A percentile compares a stretch with the other conserved stretches of the same genome.
These are phyloP conservation scores for Yamadazyma akitaensis DNA, from an alignment of 805 yeast species.

Conservation along the genomic window DNA sequence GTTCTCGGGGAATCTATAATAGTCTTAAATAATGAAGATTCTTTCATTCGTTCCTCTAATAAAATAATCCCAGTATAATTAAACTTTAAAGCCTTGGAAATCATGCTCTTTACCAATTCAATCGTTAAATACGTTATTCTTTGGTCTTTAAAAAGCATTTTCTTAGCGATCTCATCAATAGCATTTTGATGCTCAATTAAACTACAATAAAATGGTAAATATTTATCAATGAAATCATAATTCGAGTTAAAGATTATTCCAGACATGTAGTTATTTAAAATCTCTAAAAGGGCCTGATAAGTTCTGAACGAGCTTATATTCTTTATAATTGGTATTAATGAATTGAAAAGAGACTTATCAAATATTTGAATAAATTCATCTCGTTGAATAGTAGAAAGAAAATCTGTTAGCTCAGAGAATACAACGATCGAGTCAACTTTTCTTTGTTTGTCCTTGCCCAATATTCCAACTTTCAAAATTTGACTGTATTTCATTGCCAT, in stretches of 20 bases:
- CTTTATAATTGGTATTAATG: slow-evolving; percentile 40
- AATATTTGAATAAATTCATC: slow-evolving; percentile 31
- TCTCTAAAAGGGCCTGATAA: slow-evolving; percentile 43
- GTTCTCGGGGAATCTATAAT: slow-evolving; percentile 39
- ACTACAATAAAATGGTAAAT: slow-evolving; percentile 34
- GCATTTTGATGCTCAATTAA: slow-evolving; percentile 37
- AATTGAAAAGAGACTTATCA: slow-evolving; percentile 38
- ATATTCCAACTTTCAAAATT: slow-evolving; percentile 38
- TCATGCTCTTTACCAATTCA: slow-evolving; percentile 44
- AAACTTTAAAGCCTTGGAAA: slow-evolving; percentile 40
- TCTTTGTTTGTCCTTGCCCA: slow-evolving; percentile 47
- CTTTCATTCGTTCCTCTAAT: slow-evolving; percentile 45
- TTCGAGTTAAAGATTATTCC: slow-evolving; percentile 40
- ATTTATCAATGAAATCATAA: slow-evolving; percentile 31
- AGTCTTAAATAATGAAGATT: slow-evolving; percentile 43
- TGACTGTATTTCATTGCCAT: slow-evolving; percentile 33
- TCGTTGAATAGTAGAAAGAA: slow-evolving; percentile 30
- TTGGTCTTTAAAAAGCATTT: slow-evolving; percentile 40
- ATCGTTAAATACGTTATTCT: slow-evolving; percentile 43
- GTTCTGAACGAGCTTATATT: slow-evolving; percentile 42
- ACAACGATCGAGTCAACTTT: slow-evolving; percentile 52
- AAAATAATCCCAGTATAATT: slow-evolving; percentile 42
- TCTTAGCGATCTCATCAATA: slow-evolving; percentile 40
- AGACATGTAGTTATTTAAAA: slow-evolving; percentile 38
- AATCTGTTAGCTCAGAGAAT: slow-evolving; percentile 49